Evolutionary conservation across 1,284 basidiomycete genomes (phyloP).

Genomic region (Tetrapyrgos nigripes): DNA sequence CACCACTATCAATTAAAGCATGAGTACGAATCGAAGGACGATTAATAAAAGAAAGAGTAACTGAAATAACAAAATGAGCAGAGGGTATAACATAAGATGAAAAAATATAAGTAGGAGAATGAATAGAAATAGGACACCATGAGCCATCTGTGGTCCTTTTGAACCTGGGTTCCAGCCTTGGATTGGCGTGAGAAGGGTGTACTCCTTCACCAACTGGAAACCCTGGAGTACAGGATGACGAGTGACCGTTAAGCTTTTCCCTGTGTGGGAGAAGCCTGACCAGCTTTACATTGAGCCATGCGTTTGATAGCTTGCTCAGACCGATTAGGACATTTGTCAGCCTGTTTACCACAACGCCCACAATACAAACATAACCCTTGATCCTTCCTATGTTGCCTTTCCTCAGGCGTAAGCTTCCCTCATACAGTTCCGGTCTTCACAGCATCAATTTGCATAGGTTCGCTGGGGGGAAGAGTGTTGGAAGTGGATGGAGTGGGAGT

Average conservation of each 20-base stretch:
- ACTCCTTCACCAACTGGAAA: conserved; percentile 8
- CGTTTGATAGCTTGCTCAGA: not conserved
- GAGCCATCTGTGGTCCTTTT: not conserved
- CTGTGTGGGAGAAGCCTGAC: not conserved
- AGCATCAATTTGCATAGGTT: not conserved
- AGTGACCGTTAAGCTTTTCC: conserved; percentile 16
- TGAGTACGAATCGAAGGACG: conserved; percentile 26
- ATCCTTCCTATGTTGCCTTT: not conserved
- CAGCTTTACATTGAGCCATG: not conserved
- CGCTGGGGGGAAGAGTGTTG: not conserved
- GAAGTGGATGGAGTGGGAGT: not conserved
- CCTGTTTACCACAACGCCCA: not conserved
- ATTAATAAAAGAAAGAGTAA: conserved; percentile 21
- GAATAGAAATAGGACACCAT: not conserved
- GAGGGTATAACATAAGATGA: conserved; percentile 15
- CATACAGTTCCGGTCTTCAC: not conserved
- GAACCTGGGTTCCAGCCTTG: not conserved
- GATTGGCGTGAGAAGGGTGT: not conserved
- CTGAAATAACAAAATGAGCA: conserved; percentile 36
- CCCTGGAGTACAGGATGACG: conserved; percentile 4
- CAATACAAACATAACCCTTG: not conserved
- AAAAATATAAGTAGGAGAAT: conserved; percentile 13
- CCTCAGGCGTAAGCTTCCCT: not conserved
- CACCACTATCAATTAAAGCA: conserved; percentile 30
- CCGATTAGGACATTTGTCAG: not conserved